Conservation (phyloP, 129 eudicot genomes). For the Flaveria bidentis region DNA sequence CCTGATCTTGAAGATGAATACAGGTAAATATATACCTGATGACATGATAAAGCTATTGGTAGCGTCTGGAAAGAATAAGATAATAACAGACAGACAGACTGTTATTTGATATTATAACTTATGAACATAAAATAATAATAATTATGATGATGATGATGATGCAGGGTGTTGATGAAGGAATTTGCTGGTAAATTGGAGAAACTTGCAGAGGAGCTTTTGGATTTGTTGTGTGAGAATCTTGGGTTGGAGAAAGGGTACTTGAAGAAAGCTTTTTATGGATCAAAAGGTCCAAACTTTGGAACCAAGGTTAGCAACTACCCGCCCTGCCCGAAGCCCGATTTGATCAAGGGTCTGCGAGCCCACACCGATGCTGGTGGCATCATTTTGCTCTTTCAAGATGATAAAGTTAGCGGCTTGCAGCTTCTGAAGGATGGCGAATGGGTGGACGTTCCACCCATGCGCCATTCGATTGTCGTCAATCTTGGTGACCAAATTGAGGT, state of each 20-base stretch:
- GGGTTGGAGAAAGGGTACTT: conserved; percentile 71
- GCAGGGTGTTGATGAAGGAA: conserved; percentile 60
- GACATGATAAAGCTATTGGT: too few species aligned
- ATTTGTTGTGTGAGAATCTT: conserved; percentile 65
- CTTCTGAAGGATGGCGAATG: conserved; percentile 74
- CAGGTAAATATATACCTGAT: conserved; percentile 34
- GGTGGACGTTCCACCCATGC: conserved; percentile 80
- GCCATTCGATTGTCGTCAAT: conserved; percentile 72
- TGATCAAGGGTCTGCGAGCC: conserved; percentile 78
- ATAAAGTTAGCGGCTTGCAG: conserved; percentile 71
- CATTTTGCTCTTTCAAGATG: conserved; percentile 73
- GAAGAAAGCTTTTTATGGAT: conserved; percentile 67
- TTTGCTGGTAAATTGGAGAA: conserved; percentile 58
- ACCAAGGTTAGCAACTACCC: conserved; percentile 84
- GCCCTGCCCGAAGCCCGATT: conserved; percentile 75
- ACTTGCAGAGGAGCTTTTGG: conserved; percentile 61
- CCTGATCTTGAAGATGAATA: conserved; percentile 58
- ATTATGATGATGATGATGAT: conserved; percentile 29
- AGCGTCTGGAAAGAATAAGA: too few species aligned
- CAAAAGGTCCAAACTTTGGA: conserved; percentile 70
- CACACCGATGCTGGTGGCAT: conserved; percentile 84
- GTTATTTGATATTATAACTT: too few species aligned
- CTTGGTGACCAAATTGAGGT: conserved; percentile 78
- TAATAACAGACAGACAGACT: not conserved
- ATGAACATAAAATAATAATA: not conserved